A percentile compares a stretch with the other conserved stretches of the same genome.
Conservation (phyloP, 352 stramenopile species). For the Phytophthora vignae region DNA sequence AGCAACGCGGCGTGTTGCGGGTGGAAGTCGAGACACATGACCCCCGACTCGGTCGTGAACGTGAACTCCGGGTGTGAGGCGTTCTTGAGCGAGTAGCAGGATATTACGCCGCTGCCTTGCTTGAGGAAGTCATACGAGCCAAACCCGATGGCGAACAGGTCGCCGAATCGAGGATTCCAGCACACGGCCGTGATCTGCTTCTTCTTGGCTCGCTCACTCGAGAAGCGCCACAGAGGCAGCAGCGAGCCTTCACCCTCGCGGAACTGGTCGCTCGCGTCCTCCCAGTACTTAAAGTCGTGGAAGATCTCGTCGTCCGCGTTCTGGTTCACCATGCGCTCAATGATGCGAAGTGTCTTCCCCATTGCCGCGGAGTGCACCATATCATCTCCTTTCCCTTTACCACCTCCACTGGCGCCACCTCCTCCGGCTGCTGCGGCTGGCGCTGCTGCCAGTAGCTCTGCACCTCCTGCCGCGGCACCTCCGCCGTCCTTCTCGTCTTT, state of each 20-base stretch:
- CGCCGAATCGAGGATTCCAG: conserved; percentile 95
- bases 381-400: conserved; percentile 90
- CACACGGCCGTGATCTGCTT: conserved; percentile 96
- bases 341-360: conserved; percentile 94
- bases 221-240: conserved; percentile 96
- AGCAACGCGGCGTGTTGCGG: conserved; percentile 93
- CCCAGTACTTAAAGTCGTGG: conserved; percentile 98
- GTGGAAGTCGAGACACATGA: conserved; percentile 98
- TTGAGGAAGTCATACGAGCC: conserved; percentile 97
- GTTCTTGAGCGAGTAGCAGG: conserved; percentile 98
- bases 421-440: conserved; percentile 36
- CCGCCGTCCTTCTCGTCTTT: conserved; percentile 87
- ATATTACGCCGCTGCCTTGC: conserved; percentile 95
- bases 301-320: conserved; percentile 98
- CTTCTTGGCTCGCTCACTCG: conserved; percentile 93
- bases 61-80: conserved; percentile 96
- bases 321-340: conserved; percentile 97
- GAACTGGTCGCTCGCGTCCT: conserved; percentile 94
- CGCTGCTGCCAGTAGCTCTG: conserved; percentile 53
- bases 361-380: conserved; percentile 96
- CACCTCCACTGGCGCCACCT: conserved; percentile 34
- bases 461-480: conserved; percentile 27
- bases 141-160: conserved; percentile 97
- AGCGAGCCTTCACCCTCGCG: conserved; percentile 95
- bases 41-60: conserved; percentile 94